These are phyloP conservation scores for Eruca vesicaria DNA, from an alignment of 441 rosid species.

Conservation along the genomic window DNA sequence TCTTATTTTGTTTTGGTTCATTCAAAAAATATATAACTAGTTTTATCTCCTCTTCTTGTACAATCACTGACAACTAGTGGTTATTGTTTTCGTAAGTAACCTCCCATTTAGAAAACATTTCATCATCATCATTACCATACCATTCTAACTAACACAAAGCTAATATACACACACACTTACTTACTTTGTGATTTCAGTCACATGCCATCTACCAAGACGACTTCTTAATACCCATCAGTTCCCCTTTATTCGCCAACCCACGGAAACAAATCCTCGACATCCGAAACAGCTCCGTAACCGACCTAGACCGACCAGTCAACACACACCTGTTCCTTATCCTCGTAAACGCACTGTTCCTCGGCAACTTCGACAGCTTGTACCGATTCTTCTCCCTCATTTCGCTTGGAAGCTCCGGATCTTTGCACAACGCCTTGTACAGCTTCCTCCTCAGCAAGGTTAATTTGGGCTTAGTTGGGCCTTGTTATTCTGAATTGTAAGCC, in stretches of 20 bases:
- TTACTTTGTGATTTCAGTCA: not conserved
- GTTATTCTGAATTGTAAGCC: no score
- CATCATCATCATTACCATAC: not conserved
- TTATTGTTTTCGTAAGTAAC: no score
- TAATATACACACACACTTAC: no score
- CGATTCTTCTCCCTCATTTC: conserved; percentile 37
- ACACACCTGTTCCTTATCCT: conserved; percentile 37
- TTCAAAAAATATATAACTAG: not conserved
- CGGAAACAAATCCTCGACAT: conserved; percentile 38
- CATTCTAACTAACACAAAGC: not conserved
- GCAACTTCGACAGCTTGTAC: conserved; percentile 40
- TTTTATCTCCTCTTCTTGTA: no score
- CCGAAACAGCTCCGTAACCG: conserved; percentile 33
- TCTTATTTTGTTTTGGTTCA: not conserved
- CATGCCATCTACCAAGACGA: conserved; percentile 27
- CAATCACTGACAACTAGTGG: no score
- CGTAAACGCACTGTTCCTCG: conserved; percentile 37
- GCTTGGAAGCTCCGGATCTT: conserved; percentile 35
- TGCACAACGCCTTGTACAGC: conserved; percentile 30
- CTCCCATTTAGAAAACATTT: no score
- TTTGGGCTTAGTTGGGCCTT: conserved; percentile 1
- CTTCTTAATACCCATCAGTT: conserved; percentile 24
- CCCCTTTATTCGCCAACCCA: conserved; percentile 34
- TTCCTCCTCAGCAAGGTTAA: conserved; percentile 21
- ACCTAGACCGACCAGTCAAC: conserved; percentile 33